phyloP scores from a whole-genome alignment of 352 stramenopile species.

The Thalassiosira pacifica region DNA sequence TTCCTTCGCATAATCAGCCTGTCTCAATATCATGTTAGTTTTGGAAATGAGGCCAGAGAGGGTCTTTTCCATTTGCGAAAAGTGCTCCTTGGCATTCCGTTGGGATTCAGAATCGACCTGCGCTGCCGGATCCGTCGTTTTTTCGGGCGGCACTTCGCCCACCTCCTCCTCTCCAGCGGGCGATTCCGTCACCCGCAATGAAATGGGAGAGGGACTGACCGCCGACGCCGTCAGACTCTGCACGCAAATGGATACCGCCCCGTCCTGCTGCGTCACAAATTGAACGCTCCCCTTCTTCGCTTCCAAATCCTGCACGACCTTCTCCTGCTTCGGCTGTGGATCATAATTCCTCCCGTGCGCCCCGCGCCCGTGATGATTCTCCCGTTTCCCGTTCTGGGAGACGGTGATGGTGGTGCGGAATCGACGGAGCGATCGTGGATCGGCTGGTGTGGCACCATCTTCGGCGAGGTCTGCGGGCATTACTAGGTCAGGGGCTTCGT shows the following conservation, averaged over 20 bases:
- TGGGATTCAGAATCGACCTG: slow-evolving; percentile 56
- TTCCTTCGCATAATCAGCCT: slow-evolving; percentile 81
- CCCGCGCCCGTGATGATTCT: slow-evolving; percentile 38
- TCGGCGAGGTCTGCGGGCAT: slow-evolving; percentile 20
- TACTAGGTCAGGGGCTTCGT: slow-evolving; percentile 8
- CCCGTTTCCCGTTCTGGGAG: slow-evolving; percentile 39
- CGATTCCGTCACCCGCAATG: slow-evolving; percentile 44
- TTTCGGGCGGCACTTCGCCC: slow-evolving; percentile 18
- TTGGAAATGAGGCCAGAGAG: slow-evolving; percentile 65
- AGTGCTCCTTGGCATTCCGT: slow-evolving; percentile 67
- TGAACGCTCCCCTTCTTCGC: slow-evolving; percentile 52
- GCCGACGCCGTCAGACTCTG: slow-evolving; percentile 57
- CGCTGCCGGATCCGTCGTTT: slow-evolving; percentile 22
- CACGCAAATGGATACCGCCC: slow-evolving; percentile 57
- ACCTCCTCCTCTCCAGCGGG: slow-evolving; percentile 30
- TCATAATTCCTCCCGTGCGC: slow-evolving; percentile 16
- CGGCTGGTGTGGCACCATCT: slow-evolving; percentile 33
- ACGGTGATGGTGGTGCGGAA: slow-evolving; percentile 62
- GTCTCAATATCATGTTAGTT: slow-evolving; percentile 75
- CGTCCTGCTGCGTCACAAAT: slow-evolving; percentile 51
- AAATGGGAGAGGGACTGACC: slow-evolving; percentile 54
- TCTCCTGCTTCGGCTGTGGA: slow-evolving; percentile 9
- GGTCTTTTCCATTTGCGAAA: slow-evolving; percentile 78
- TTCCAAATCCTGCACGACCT: slow-evolving; percentile 56
- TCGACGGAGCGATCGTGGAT: slow-evolving; percentile 46